Evolutionary conservation across 1,284 basidiomycete species (phyloP).

Genomic region (Cryptococcus wingfieldii): DNA sequence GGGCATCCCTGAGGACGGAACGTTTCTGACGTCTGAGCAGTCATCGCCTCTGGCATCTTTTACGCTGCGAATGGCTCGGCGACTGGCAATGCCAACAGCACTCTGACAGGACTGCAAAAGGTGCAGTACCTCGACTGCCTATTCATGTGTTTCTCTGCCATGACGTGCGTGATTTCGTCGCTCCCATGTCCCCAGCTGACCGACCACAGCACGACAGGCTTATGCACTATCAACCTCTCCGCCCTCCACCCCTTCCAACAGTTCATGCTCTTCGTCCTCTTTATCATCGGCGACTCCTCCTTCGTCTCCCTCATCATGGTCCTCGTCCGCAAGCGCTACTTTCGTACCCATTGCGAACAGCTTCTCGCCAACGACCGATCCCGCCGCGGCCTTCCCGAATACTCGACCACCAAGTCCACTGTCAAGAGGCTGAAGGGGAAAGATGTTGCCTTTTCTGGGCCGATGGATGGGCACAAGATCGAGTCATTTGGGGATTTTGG

Average conservation of each 20-base stretch:
- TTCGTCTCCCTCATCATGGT: slow-evolving; percentile 36
- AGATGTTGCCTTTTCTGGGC: slow-evolving; percentile 8
- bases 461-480: slow-evolving; percentile 9
- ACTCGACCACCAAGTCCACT: background rate
- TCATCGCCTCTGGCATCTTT: slow-evolving; percentile 30
- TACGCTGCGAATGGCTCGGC: slow-evolving; percentile 30
- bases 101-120: slow-evolving; percentile 15
- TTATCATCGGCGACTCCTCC: slow-evolving; percentile 33
- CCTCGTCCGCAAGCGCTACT: slow-evolving; percentile 31
- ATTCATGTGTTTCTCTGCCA: slow-evolving; percentile 35
- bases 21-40: background rate
- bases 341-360: slow-evolving; percentile 29
- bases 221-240: slow-evolving; percentile 33
- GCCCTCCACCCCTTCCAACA: slow-evolving; percentile 35
- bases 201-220: slow-evolving; percentile 23
- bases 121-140: slow-evolving; percentile 32
- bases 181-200: background rate
- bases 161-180: slow-evolving; percentile 28
- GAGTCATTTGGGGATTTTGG: slow-evolving; percentile 12
- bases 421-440: slow-evolving; percentile 1
- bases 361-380: slow-evolving; percentile 21
- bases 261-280: slow-evolving; percentile 35
- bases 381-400: slow-evolving; percentile 1
- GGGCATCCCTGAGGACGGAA: background rate
- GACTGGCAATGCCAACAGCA: slow-evolving; percentile 21